Evolutionary conservation across 169 alveolate genomes (phyloP).

Genomic region (Besnoitia besnoiti): DNA sequence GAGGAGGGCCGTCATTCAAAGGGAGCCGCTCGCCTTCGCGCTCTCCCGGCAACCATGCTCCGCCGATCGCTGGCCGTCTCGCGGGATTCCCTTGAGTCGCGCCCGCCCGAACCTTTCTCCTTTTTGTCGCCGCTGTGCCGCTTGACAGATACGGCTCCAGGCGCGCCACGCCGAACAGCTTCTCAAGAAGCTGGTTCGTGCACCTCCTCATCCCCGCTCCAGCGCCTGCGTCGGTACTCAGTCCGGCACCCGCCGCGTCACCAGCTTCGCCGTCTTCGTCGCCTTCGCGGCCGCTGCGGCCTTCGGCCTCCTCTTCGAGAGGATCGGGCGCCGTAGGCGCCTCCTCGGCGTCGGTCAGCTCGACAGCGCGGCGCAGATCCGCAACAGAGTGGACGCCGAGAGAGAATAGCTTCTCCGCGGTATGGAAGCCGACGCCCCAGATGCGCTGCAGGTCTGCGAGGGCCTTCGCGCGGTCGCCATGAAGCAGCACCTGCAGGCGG

Average conservation of each 20-base stretch:
- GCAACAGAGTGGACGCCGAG: slow-evolving; percentile 79
- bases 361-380: slow-evolving; percentile 70
- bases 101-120: neutral
- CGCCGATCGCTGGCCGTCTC: neutral
- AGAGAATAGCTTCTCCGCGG: slow-evolving; percentile 80
- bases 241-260: too few species aligned
- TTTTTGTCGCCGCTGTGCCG: neutral
- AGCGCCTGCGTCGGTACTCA: too few species aligned
- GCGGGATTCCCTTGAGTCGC: neutral
- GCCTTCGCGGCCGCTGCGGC: neutral
- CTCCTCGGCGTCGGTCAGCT: neutral
- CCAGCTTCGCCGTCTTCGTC: neutral
- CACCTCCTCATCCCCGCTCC: slow-evolving; percentile 2
- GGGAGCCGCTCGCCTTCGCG: too few species aligned
- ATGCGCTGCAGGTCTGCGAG: slow-evolving; percentile 51
- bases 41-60: neutral
- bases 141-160: neutral
- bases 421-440: slow-evolving; percentile 89
- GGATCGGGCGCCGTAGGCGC: neutral
- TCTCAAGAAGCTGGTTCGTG: neutral
- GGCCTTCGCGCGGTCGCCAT: neutral
- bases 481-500: slow-evolving; percentile 16
- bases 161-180: neutral
- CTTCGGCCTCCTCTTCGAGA: neutral
- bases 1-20: too few species aligned